These are phyloP conservation scores for Phlebiopsis gigantea DNA, from an alignment of 768 basidiomycete genomes.

Conservation along the genomic window DNA sequence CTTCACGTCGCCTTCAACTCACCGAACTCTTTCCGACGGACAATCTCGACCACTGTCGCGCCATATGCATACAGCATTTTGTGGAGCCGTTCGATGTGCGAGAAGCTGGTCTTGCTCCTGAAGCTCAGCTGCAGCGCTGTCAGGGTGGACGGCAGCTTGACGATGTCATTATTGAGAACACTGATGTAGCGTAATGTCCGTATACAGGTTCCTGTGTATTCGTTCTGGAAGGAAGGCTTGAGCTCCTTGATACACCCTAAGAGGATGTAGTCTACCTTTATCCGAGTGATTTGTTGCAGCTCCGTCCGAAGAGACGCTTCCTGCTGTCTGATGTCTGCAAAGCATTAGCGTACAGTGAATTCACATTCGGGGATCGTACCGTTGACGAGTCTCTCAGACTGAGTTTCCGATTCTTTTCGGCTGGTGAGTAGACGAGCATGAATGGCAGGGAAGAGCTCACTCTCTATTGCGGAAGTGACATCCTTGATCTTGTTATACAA, in stretches of 20 bases:
- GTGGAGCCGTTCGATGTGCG: conserved; percentile 87
- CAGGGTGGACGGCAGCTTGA: conserved; percentile 64
- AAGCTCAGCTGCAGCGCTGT: conserved; percentile 66
- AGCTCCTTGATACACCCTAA: not conserved
- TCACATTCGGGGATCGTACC: not conserved
- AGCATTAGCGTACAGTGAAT: not conserved
- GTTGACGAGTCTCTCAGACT: conserved; percentile 37
- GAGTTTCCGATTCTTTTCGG: not conserved
- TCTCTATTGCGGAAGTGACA: conserved; percentile 46
- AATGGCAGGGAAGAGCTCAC: conserved; percentile 25
- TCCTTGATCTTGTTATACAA: conserved; percentile 51
- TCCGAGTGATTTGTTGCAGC: conserved; percentile 47
- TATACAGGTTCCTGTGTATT: conserved; percentile 64
- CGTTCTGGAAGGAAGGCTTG: conserved; percentile 43
- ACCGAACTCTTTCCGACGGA: conserved; percentile 88
- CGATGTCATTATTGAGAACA: conserved; percentile 73
- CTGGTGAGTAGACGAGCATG: not conserved
- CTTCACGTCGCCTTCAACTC: conserved; percentile 22
- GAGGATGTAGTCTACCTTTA: conserved; percentile 26
- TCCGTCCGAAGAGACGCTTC: conserved; percentile 61
- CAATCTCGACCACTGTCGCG: conserved; percentile 85
- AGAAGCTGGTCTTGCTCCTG: conserved; percentile 72
- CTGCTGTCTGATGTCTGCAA: conserved; percentile 54
- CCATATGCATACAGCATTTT: conserved; percentile 91
- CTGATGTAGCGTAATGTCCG: conserved; percentile 70